Percentiles rank a stretch among this genome's conserved stretches.
Evolutionary conservation across 805 yeast species (phyloP).

Genomic region (Saccharomycopsis sp.): DNA sequence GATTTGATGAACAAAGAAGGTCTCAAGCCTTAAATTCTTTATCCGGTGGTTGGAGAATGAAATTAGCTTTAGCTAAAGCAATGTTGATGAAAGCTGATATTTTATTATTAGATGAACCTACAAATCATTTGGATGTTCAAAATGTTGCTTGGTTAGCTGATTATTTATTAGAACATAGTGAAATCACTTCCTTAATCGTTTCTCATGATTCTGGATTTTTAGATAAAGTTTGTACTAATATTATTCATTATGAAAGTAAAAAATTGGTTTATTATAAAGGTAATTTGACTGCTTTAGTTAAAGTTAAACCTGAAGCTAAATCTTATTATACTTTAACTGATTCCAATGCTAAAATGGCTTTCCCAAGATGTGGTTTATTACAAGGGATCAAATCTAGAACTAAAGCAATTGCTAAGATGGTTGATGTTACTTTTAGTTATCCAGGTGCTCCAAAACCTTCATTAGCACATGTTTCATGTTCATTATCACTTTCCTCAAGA

Average conservation of each 20-base stretch:
- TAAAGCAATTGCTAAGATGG: constrained; percentile 83
- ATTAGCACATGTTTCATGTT: constrained; percentile 67
- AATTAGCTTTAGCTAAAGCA: constrained; percentile 95
- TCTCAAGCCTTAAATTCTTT: constrained; percentile 86
- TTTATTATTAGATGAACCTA: constrained; percentile 91
- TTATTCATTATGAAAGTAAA: constrained; percentile 92
- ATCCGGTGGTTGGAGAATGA: constrained; percentile 99
- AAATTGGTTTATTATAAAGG: constrained; percentile 94
- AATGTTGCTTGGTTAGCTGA: constrained; percentile 93
- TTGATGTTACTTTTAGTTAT: constrained; percentile 76
- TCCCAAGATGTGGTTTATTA: constrained; percentile 96
- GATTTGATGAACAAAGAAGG: constrained; percentile 85
- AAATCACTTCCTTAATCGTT: constrained; percentile 89
- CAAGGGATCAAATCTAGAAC: constrained; percentile 96
- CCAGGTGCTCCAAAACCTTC: constrained; percentile 88
- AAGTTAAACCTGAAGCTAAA: constrained; percentile 90
- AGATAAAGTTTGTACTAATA: constrained; percentile 93
- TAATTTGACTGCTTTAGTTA: constrained; percentile 84
- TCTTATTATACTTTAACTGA: constrained; percentile 92
- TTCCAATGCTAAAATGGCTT: constrained; percentile 88
- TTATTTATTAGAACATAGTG: constrained; percentile 69
- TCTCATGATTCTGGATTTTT: constrained; percentile 97
- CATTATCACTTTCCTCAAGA: constrained; percentile 91
- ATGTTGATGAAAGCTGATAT: constrained; percentile 97
- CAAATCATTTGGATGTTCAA: constrained; percentile 91